phyloP scores from a whole-genome alignment of 225 moss, liverwort and hornwort genomes.

The Sphagnum contortum region DNA sequence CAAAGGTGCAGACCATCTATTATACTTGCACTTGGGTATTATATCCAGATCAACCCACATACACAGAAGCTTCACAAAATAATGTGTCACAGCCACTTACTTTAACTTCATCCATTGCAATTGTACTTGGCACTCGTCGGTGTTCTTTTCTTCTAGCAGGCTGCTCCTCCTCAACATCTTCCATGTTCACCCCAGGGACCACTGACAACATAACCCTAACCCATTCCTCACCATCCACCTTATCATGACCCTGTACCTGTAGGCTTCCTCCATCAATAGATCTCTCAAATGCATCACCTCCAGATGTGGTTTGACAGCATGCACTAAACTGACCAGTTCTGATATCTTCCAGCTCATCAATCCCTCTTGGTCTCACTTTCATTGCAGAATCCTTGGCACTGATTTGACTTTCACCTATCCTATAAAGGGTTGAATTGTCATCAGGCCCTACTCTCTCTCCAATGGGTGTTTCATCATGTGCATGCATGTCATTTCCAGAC shows the following conservation, averaged over 20 bases:
- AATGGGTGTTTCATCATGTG: slow-evolving; percentile 17
- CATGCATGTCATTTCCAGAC: slow-evolving; percentile 7
- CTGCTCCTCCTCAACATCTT: slow-evolving; percentile 86
- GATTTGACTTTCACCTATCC: slow-evolving; percentile 9
- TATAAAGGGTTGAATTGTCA: slow-evolving; percentile 21
- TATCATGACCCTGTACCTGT: not conserved
- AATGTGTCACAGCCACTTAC: slow-evolving; percentile 34
- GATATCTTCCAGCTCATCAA: slow-evolving; percentile 13
- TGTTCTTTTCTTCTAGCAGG: slow-evolving; percentile 70
- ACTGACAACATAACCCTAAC: slow-evolving; percentile 81
- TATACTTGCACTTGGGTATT: too few relatives aligned
- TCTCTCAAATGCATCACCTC: slow-evolving; percentile 28
- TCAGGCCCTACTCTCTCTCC: slow-evolving; percentile 24
- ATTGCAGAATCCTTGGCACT: slow-evolving; percentile 13
- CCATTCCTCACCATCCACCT: slow-evolving; percentile 48
- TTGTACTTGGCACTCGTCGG: slow-evolving; percentile 86
- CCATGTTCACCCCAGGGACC: slow-evolving; percentile 92
- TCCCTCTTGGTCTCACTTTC: slow-evolving; percentile 16
- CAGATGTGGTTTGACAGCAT: slow-evolving; percentile 18
- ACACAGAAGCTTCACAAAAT: too few relatives aligned
- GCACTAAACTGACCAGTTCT: not conserved
- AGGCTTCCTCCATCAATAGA: slow-evolving; percentile 21
- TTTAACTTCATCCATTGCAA: slow-evolving; percentile 96
- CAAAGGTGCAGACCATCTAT: too few relatives aligned
- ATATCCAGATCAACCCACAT: too few relatives aligned